A percentile compares a stretch with the other conserved stretches of the same genome.
phyloP scores from a whole-genome alignment of 2,329 filamentous ascomycete genomes.

The Beauveria asiatica region DNA sequence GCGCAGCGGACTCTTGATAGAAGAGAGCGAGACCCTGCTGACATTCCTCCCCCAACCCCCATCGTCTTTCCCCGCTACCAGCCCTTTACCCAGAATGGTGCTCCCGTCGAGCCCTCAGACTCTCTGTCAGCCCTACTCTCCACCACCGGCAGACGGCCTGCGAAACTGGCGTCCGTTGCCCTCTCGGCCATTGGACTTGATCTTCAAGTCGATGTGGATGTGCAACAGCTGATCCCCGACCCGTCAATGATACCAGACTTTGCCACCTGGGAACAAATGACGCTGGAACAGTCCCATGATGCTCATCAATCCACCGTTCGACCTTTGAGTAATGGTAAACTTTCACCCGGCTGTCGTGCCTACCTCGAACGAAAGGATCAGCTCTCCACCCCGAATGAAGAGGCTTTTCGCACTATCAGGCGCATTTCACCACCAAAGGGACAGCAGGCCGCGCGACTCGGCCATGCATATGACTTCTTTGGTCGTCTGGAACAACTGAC shows the following conservation, averaged over 20 bases:
- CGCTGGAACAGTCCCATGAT: slow-evolving; percentile 39
- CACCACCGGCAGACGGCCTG: slow-evolving; percentile 40
- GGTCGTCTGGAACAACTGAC: slow-evolving; percentile 52
- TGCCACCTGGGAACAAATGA: slow-evolving; percentile 40
- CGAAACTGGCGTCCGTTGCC: slow-evolving; percentile 32
- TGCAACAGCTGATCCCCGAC: slow-evolving; percentile 45
- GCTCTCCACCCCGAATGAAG: slow-evolving; percentile 46
- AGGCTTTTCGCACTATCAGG: slow-evolving; percentile 53
- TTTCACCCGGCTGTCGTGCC: slow-evolving; percentile 47
- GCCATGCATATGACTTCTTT: slow-evolving; percentile 59
- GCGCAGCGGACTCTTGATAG: slow-evolving; percentile 12
- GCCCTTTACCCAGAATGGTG: slow-evolving; percentile 27
- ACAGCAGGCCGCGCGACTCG: slow-evolving; percentile 44
- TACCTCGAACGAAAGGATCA: slow-evolving; percentile 52
- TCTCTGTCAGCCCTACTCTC: slow-evolving; percentile 45
- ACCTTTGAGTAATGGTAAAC: slow-evolving; percentile 42
- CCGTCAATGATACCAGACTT: slow-evolving; percentile 45
- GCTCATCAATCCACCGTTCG: slow-evolving; percentile 39
- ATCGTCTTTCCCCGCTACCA: slow-evolving; percentile 41
- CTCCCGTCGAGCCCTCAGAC: slow-evolving; percentile 19
- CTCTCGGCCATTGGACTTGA: slow-evolving; percentile 51
- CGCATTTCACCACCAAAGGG: slow-evolving; percentile 48
- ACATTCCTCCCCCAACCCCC: slow-evolving; percentile 49
- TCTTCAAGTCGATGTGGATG: slow-evolving; percentile 40
- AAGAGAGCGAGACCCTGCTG: slow-evolving; percentile 37